A percentile compares a stretch with the other conserved stretches of the same genome.
phyloP scores from a whole-genome alignment of 495 filamentous ascomycete genomes.

The Penicillium maclennaniae region DNA sequence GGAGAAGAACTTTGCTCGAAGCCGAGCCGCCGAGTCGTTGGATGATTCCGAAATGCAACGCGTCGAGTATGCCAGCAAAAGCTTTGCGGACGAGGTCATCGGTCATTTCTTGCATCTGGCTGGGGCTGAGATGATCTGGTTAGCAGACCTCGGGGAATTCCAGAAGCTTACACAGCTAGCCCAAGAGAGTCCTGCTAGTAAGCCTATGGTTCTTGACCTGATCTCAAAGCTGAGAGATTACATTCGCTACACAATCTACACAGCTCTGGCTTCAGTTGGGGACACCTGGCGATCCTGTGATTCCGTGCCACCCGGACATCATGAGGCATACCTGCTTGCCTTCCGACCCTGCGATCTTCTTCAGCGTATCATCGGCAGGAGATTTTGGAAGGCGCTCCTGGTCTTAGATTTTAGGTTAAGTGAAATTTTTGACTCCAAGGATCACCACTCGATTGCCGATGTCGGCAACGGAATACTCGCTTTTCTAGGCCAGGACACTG shows the following conservation, averaged over 20 bases:
- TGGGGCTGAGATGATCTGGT: constrained; percentile 40
- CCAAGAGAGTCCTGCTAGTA: constrained; percentile 9
- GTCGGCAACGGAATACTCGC: constrained; percentile 10
- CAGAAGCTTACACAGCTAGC: constrained; percentile 15
- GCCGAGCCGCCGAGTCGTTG: constrained; percentile 31
- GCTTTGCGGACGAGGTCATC: constrained; percentile 36
- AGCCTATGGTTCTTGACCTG: constrained; percentile 9
- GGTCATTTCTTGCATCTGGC: constrained; percentile 32
- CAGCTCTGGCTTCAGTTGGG: not conserved
- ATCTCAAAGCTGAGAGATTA: constrained; percentile 25
- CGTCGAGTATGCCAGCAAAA: constrained; percentile 50
- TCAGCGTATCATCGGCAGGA: constrained; percentile 32
- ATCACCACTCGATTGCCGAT: constrained; percentile 10
- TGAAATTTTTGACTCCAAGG: not conserved
- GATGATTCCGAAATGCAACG: constrained; percentile 45
- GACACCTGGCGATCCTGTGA: constrained; percentile 13
- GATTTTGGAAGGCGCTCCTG: constrained; percentile 29
- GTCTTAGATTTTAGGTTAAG: not conserved
- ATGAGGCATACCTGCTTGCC: not conserved
- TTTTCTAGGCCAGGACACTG: constrained; percentile 12
- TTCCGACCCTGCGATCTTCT: constrained; percentile 7
- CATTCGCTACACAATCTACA: constrained; percentile 27
- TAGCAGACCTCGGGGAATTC: constrained; percentile 29
- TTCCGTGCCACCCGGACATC: constrained; percentile 5
- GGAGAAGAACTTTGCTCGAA: constrained; percentile 10